A percentile compares a stretch with the other conserved stretches of the same genome.
Conservation (phyloP, 1,284 basidiomycete genomes). For the Schizophyllum commune region DNA sequence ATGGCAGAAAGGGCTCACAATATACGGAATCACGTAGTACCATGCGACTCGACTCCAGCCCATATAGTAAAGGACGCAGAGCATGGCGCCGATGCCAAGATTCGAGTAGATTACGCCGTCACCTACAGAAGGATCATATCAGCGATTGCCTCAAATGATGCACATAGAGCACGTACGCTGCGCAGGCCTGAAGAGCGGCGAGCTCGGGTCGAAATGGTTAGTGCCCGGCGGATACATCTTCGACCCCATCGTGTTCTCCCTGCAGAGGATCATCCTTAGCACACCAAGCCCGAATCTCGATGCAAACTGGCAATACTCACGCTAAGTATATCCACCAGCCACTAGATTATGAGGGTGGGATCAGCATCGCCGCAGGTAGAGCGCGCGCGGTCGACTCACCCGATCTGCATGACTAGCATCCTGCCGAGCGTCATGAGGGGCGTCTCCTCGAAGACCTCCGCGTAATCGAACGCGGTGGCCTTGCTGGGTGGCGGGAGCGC, state of each 20-base stretch:
- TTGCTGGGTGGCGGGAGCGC: constrained; percentile 32
- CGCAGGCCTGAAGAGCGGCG: constrained; percentile 31
- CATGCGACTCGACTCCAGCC: constrained; percentile 18
- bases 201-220: constrained; percentile 34
- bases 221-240: constrained; percentile 31
- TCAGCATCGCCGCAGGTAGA: neutral
- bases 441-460: constrained; percentile 32
- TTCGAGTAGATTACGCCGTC: constrained; percentile 37
- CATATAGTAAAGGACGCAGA: constrained; percentile 21
- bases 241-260: constrained; percentile 33
- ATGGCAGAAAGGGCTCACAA: constrained; percentile 20
- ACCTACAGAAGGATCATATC: constrained; percentile 12
- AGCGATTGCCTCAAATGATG: neutral
- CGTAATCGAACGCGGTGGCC: constrained; percentile 25
- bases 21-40: constrained; percentile 33
- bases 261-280: constrained; percentile 9
- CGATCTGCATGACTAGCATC: constrained; percentile 34
- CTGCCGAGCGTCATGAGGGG: constrained; percentile 31
- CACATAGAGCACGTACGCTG: constrained; percentile 25
- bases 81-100: constrained; percentile 34
- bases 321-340: neutral
- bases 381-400: neutral
- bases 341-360: neutral
- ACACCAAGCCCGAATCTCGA: constrained; percentile 17
- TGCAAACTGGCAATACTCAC: neutral